Evolutionary conservation across 768 basidiomycete genomes (phyloP).

Genomic region (Chiua virens): DNA sequence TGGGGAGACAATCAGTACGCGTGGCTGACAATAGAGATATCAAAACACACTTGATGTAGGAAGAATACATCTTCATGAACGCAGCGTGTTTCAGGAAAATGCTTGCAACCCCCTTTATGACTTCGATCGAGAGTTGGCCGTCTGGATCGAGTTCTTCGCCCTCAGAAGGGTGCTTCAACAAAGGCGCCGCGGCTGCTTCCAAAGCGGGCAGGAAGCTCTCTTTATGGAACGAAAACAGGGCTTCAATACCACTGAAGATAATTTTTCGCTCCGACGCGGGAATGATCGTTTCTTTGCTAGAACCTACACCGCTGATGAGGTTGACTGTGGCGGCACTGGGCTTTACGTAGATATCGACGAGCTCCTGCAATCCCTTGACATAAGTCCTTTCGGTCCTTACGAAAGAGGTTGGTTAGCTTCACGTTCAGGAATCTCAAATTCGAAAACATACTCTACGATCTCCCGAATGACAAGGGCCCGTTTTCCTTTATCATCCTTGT

Average conservation of each 20-base stretch:
- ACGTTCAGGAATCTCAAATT: background rate
- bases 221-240: constrained; percentile 88
- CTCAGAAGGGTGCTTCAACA: constrained; percentile 52
- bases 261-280: constrained; percentile 85
- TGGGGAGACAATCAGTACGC: constrained; percentile 31
- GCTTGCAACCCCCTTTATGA: constrained; percentile 79
- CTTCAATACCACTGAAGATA: constrained; percentile 89
- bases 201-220: constrained; percentile 91
- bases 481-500: constrained; percentile 88
- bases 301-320: constrained; percentile 65
- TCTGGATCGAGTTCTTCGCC: constrained; percentile 59
- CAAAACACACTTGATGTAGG: constrained; percentile 88
- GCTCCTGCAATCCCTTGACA: constrained; percentile 89
- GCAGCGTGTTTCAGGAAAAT: constrained; percentile 94
- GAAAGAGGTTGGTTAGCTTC: constrained; percentile 7
- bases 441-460: constrained; percentile 75
- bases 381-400: constrained; percentile 91
- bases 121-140: constrained; percentile 69
- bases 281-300: constrained; percentile 80
- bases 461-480: constrained; percentile 84
- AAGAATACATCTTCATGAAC: constrained; percentile 98
- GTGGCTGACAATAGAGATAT: constrained; percentile 2
- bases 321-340: constrained; percentile 74
- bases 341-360: constrained; percentile 93
- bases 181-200: constrained; percentile 69